A percentile compares a stretch with the other conserved stretches of the same genome.
Evolutionary conservation across 2,329 filamentous ascomycete species (phyloP).

Genomic region (Basipetospora chlamydospora): DNA sequence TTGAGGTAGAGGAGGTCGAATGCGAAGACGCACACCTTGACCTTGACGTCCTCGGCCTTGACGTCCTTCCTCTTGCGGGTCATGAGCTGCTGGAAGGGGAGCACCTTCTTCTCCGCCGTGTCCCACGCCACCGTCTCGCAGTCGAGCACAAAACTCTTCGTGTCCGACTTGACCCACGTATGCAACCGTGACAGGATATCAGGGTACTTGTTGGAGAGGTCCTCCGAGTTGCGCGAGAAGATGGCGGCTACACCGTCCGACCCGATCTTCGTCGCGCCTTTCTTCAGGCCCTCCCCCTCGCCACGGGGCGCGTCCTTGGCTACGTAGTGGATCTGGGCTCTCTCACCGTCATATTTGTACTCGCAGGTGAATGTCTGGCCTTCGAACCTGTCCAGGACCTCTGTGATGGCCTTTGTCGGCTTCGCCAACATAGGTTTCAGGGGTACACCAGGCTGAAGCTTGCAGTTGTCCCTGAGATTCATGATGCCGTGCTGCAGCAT

Average conservation of each 20-base stretch:
- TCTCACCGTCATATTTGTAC: conserved; percentile 96
- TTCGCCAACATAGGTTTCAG: conserved; percentile 98
- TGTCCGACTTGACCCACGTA: conserved; percentile 78
- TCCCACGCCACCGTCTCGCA: conserved; percentile 98
- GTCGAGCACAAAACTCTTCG: conserved; percentile 93
- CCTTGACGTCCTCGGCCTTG: conserved; percentile 85
- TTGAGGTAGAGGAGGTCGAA: conserved; percentile 93
- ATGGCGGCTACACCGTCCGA: conserved; percentile 73
- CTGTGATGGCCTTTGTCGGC: conserved; percentile 93
- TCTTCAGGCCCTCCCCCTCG: conserved; percentile 45
- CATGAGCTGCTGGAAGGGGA: conserved; percentile 97
- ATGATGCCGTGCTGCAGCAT: conserved; percentile 78
- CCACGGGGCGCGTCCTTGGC: conserved; percentile 62
- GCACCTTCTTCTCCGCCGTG: conserved; percentile 80
- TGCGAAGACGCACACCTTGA: conserved; percentile 94
- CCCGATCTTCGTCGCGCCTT: conserved; percentile 48
- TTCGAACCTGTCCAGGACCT: conserved; percentile 93
- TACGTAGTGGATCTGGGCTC: conserved; percentile 97
- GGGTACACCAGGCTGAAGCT: conserved; percentile 82
- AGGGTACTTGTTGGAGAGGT: conserved; percentile 93
- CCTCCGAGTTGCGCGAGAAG: conserved; percentile 94
- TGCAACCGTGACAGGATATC: conserved; percentile 82
- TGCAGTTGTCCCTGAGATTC: conserved; percentile 71
- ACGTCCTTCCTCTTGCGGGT: conserved; percentile 96
- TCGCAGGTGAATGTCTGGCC: conserved; percentile 93